Evolutionary conservation across 1,284 basidiomycete genomes (phyloP), one percentile per base, ranked within the genome.

Genomic region (Microbotryum lychnidis-dioicae): DNA sequence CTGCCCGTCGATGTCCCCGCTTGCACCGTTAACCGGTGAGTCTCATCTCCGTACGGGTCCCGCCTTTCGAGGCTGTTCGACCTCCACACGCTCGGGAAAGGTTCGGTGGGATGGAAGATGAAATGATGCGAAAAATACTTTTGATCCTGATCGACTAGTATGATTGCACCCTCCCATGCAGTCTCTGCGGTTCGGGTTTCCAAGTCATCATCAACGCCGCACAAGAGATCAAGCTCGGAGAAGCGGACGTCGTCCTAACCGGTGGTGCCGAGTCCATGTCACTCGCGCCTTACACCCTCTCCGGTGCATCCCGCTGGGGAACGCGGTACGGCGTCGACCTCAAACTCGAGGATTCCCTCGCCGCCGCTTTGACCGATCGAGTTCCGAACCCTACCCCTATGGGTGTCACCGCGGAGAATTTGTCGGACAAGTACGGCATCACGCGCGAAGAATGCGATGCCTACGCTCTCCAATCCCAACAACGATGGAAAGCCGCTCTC

Each of bases 201-300:
- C 97, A 98, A 79, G 81, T 91, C 48, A 84, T 97, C 78, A 94
- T 91, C 77, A 83, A 96, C 67, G 96, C 91, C 58, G 82, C 90
- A 46, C 93, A 97, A 79, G 84, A 84, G 72, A 92, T 98, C 75
- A 82, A 85, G 73, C 80, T 86, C 44, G 96, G 94, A 58, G 87
- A 94, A 74, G 84, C 86, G 71, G 83, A 81, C 61, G 84, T 97
- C 56, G 87, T 97, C 65, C 87, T 87, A 48, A 93, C 92, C 56
- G 96, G 94, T 71, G 94, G 94, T 63, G 92, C 92, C 84, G 94
- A 98, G 80, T 91, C 86, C 77, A 98, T 98, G 94, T 92, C 89
- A 73, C 87, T 94, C 70, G 89, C 92, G 7, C 70, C 93, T 84
- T 80, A 76, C 65, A 78, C 76, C 1, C 69, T 79, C 12, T 74